phyloP scores from a whole-genome alignment of 2,329 filamentous ascomycete species.

The Aspergillus neoniger region DNA sequence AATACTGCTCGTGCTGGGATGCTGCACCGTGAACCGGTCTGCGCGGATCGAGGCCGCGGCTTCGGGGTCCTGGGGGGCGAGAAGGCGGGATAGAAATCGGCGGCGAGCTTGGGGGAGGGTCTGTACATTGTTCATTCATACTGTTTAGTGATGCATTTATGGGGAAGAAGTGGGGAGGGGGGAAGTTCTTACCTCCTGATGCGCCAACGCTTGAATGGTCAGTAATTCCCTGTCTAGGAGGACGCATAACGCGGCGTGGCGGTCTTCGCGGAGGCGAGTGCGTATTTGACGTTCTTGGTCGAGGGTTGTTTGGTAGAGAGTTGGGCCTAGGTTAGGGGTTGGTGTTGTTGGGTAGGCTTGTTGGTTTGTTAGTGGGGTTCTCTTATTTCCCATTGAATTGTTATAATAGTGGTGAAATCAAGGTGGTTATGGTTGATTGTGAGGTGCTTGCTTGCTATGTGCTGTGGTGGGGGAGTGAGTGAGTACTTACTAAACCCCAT shows the following conservation, averaged over 20 bases:
- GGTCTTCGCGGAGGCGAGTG: conserved; percentile 34
- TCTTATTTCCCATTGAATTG: too few species aligned
- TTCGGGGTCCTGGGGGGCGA: conserved; percentile 31
- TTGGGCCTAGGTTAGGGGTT: neutral
- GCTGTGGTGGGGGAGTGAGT: neutral
- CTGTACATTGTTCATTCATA: conserved; percentile 19
- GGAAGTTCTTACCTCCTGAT: conserved; percentile 34
- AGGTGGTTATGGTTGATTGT: neutral
- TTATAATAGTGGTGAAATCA: neutral
- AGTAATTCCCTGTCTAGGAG: conserved; percentile 43
- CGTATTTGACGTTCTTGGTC: conserved; percentile 26
- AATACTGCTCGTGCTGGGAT: neutral
- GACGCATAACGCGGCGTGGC: conserved; percentile 41
- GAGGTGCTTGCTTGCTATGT: neutral
- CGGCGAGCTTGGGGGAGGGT: conserved; percentile 43
- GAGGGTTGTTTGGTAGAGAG: conserved; percentile 17
- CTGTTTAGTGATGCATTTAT: too few species aligned
- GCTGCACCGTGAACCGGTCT: conserved; percentile 30
- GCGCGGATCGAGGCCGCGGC: conserved; percentile 31
- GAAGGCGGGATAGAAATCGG: conserved; percentile 38
- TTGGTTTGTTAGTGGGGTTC: neutral
- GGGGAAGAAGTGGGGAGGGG: neutral
- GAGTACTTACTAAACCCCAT: neutral
- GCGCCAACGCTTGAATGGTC: conserved; percentile 42
- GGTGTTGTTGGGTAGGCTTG: neutral